Evolutionary conservation across 768 basidiomycete genomes (phyloP), one percentile per base, ranked within the genome.

Genomic region (Tricholoma terreum): DNA sequence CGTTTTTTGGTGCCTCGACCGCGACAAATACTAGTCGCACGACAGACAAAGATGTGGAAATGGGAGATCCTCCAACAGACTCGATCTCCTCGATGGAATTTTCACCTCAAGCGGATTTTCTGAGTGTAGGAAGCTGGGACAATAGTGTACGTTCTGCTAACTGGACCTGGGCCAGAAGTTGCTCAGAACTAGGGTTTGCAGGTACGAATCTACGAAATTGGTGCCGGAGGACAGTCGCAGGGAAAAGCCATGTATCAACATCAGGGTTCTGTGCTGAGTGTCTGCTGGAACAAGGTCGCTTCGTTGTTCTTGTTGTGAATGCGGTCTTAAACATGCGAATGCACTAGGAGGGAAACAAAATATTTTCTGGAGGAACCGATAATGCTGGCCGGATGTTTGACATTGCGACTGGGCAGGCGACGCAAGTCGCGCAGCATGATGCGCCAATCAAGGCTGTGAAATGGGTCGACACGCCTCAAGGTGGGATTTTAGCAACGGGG

Each of bases 361-460:
- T 95, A 34, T 84, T 97, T 62, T 97, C 94, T 11, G 92, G 89
- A 4, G 95, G 96, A 48, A 90, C 91, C 7, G 96, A 99, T 77
- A 97, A 98, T 70, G 89, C 91, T 0, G 96, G 84, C n/a, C 85
- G 91, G 58, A 88, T 92, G 84, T 95, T 87, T 71, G 96, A 98
- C 70, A 79, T 95, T 38, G 79, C 83, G 17, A 94, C 93, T 1
- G 92, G 91, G 0, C 87, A 89, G 67, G 68, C 86, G 1, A 79
- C 80, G 4, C 93, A 95, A 68, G 87, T 97, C 50, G 94, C 92
- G 17, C 89, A 89, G 58, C 94, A 98, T 60, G 94, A 97, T 68
- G 91, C 87, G 45, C 91, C 91, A 10, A 85, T 96, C 65, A 91
- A 87, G 70, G 85, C 83, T 57, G 86, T 93, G 36, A 81, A 84